Evolutionary conservation across 208 protist genomes (phyloP), one percentile per base, ranked within the genome.

Genomic region (Acanthamoeba healyi): DNA sequence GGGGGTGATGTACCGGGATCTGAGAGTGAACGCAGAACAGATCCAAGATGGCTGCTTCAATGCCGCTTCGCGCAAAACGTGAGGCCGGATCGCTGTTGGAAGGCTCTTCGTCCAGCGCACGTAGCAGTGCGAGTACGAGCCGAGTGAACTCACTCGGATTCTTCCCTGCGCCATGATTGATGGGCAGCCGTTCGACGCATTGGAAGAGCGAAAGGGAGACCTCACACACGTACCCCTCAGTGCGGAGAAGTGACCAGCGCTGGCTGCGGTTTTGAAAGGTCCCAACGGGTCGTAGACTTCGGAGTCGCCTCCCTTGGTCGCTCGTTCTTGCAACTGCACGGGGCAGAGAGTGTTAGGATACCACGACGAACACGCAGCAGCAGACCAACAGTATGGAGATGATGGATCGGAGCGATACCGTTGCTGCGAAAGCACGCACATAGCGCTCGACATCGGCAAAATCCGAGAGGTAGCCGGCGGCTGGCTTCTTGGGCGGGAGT

Each of bases 401-500:
- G 26, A 32, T 12, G 10, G 10, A 3, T 34, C n/a, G 10, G 29
- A 61, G 6, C 54, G n/a, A 61, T 42, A 86, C 77, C 46, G 77
- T n/a, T n/a, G 40, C 77, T 10, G 77, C 24, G 26, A 61, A 86
- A 22, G 77, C 4, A n/a, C 77, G 77, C 19, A 86, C 77, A 44
- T 86, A 86, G 77, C 12, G 44, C 29, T 86, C 77, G 4, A 86
- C 44, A 19, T 86, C 77, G 34, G 38, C 44, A 38, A 40, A 86
- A 38, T 86, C 77, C 29, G 77, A 32, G 19, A 86, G 77, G 34
- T 86, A 86, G 77, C 77, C 77, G 12, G 77, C 77, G 14, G 77
- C 44, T 40, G 77, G 77, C 44, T 86, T 86, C 77, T 86, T 86
- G 24, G 77, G 77, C 38, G 77, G 77, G 10, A 86, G 77, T 15